Percentiles rank a stretch among this genome's conserved stretches.
Evolutionary conservation across 345 rosid species (phyloP).

Genomic region (Microcos paniculata): DNA sequence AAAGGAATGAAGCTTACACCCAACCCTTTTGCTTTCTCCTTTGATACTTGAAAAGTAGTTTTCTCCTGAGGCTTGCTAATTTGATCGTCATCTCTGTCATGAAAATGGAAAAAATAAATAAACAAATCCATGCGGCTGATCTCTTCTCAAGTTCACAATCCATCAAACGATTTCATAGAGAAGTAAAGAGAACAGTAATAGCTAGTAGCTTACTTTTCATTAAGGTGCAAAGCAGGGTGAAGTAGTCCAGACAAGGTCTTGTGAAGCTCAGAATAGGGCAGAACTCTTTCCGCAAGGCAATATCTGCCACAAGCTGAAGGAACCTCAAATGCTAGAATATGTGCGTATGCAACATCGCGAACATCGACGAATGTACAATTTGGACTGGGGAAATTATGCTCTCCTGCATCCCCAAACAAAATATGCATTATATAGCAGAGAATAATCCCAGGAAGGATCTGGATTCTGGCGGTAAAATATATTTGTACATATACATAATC

Average conservation of each 20-base stretch:
- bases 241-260: constrained; percentile 17
- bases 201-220: constrained; percentile 27
- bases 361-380: constrained; percentile 40
- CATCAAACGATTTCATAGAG: too few relatives aligned
- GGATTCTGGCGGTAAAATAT: too few relatives aligned
- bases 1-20: constrained; percentile 47
- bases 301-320: constrained; percentile 45
- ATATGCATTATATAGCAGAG: background rate
- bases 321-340: constrained; percentile 45
- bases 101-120: background rate
- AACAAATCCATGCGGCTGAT: too few relatives aligned
- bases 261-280: constrained; percentile 8
- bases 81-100: background rate
- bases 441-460: background rate
- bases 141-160: too few relatives aligned
- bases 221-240: constrained; percentile 11
- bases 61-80: constrained; percentile 17
- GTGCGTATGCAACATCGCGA: constrained; percentile 46
- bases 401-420: constrained; percentile 11
- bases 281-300: constrained; percentile 23
- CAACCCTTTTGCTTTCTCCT: constrained; percentile 37
- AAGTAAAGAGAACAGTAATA: too few relatives aligned
- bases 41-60: constrained; percentile 33
- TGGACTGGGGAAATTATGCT: background rate
- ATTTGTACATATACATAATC: too few relatives aligned